Conservation (phyloP, 805 yeast species). For the Monosporozyma aerobia region DNA sequence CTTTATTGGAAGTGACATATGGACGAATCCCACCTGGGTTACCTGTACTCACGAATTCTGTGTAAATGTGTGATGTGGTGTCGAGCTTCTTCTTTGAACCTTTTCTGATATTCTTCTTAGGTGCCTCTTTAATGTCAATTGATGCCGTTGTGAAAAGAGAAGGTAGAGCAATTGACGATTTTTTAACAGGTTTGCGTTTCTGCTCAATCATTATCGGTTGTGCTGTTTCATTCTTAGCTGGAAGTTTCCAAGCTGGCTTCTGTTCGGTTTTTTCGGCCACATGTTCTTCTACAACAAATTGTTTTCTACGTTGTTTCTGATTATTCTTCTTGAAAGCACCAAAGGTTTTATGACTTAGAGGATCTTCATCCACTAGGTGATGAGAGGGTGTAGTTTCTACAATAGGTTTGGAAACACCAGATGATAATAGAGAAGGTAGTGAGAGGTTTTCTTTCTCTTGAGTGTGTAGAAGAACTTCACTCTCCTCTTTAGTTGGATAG, state of each 20-base stretch:
- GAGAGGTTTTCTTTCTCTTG: background rate
- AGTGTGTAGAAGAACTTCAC: conserved; percentile 15
- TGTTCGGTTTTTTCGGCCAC: conserved; percentile 1
- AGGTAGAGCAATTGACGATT: conserved; percentile 10
- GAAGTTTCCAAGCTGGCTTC: conserved; percentile 15
- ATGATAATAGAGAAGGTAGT: conserved; percentile 11
- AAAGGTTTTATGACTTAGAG: conserved; percentile 7
- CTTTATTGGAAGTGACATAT: conserved; percentile 7
- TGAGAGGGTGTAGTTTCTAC: background rate
- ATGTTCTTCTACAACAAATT: conserved; percentile 1
- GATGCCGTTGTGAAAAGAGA: conserved; percentile 12
- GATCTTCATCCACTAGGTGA: background rate
- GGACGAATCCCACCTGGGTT: conserved; percentile 15
- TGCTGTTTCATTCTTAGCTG: background rate
- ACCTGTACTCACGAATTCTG: conserved; percentile 19
- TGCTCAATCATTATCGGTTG: no score
- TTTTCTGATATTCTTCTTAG: conserved; percentile 1
- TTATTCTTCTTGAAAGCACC: conserved; percentile 21
- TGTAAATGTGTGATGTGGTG: conserved; percentile 1
- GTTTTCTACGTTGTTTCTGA: conserved; percentile 23
- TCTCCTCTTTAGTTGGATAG: background rate
- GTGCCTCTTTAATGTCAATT: background rate
- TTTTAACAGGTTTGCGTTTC: background rate
- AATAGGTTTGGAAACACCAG: background rate
- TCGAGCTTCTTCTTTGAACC: background rate